A percentile compares a stretch with the other conserved stretches of the same genome.
Evolutionary conservation across 306 rosid species (phyloP).

Genomic region (Cicer bijugum): DNA sequence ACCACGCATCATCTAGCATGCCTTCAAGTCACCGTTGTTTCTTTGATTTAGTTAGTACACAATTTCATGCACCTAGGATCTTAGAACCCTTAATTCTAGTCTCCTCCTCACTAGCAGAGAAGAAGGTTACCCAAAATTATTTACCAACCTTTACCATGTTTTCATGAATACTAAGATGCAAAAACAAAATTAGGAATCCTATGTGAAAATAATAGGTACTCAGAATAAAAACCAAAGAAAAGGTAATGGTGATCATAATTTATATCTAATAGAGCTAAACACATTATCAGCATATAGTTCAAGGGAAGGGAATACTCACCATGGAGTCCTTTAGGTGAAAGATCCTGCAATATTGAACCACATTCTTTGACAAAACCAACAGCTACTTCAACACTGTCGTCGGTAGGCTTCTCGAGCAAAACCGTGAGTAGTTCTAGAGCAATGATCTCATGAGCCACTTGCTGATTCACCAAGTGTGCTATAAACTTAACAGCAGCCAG

Average conservation of each 20-base stretch:
- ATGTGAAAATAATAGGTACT: not conserved
- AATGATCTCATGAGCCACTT: conserved; percentile 88
- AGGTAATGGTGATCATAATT: not conserved
- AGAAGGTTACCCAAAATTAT: conserved; percentile 1
- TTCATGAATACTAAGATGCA: conserved; percentile 11
- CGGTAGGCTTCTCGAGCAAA: conserved; percentile 87
- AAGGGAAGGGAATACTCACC: conserved; percentile 65
- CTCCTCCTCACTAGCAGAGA: not conserved
- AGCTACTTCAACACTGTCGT: conserved; percentile 97
- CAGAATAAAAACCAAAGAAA: not conserved
- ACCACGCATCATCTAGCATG: conserved; percentile 10
- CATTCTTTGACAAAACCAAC: conserved; percentile 94
- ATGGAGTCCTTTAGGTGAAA: conserved; percentile 88
- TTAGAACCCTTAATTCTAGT: conserved; percentile 27
- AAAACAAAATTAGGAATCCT: not conserved
- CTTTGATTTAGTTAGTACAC: conserved; percentile 4
- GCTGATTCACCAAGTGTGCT: conserved; percentile 94
- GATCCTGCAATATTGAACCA: conserved; percentile 87
- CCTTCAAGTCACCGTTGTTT: conserved; percentile 22
- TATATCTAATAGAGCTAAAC: conserved; percentile 21
- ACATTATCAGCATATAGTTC: conserved; percentile 18
- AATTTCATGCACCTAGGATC: conserved; percentile 22
- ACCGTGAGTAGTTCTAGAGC: conserved; percentile 89
- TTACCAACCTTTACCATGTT: conserved; percentile 11
- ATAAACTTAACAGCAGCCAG: conserved; percentile 95